Evolutionary conservation across 441 rosid genomes (phyloP), one percentile per base, ranked within the genome.

Genomic region (Bocquillonia castaneifolia): DNA sequence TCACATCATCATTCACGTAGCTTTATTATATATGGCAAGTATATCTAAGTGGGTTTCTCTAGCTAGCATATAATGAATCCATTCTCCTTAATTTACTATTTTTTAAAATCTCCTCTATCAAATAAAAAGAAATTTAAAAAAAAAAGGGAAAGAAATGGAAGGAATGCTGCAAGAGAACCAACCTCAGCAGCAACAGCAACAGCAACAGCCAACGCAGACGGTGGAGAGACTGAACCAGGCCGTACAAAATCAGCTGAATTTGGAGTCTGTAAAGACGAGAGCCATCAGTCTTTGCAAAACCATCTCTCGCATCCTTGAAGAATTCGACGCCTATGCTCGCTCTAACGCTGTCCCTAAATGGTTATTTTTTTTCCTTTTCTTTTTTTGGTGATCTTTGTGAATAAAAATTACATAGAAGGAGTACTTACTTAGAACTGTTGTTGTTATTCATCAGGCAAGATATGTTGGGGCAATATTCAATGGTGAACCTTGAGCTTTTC

Each of bases 401-500:
- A n/a, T n/a, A n/a, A n/a, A n/a, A n/a, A n/a, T n/a, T n/a, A n/a
- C n/a, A n/a, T n/a, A n/a, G n/a, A n/a, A n/a, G n/a, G n/a, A n/a
- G n/a, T n/a, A 28, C 12, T 3, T 56, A 14, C 23, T 22, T 51
- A 1, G 2, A 22, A 29, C 15, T 58, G 22, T 17, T 29, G 10
- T 18, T 15, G 39, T 1, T 5, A 6, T 45, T 58, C 31, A 36
- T 36, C 88, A 89, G 98, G 99, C 95, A 91, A 78, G 95, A 91
- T 77, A 84, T 92, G 63, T 70, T 92, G 81, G 96, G 97, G 65
- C 93, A 90, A 48, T 90, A 90, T 78, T 92, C 96, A 0, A 94
- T 90, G 99, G 84, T 94, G 36, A 92, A 92, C 80, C 88, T 94
- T 12, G 99, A 92, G 86, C 96, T 94, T 56, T 92, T 83, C 79